These are phyloP conservation scores for Sphagnum contortum DNA, from an alignment of 225 moss, liverwort and hornwort genomes.

Conservation along the genomic window DNA sequence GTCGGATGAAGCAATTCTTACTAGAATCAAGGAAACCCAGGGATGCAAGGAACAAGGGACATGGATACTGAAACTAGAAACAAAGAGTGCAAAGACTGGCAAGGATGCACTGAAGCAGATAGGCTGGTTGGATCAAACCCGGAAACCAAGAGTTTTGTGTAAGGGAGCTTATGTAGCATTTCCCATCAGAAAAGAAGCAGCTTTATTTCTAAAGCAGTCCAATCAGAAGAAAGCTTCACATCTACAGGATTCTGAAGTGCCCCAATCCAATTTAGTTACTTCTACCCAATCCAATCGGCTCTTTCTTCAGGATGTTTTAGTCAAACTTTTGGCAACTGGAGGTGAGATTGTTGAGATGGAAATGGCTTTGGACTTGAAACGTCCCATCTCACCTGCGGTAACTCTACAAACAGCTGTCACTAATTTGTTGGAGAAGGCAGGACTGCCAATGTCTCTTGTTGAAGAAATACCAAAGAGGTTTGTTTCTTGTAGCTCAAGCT, in stretches of 20 bases:
- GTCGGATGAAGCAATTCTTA: background rate
- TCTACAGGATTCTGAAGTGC: background rate
- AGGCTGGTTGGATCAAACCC: constrained; percentile 58
- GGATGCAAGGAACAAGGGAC: constrained; percentile 6
- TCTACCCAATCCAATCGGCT: constrained; percentile 7
- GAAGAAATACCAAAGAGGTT: constrained; percentile 76
- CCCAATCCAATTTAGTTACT: too few relatives aligned
- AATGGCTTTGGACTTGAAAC: constrained; percentile 25
- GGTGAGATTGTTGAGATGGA: constrained; percentile 52
- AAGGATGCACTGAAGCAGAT: constrained; percentile 78
- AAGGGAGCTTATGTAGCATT: constrained; percentile 53
- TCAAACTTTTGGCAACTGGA: constrained; percentile 27
- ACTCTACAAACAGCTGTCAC: constrained; percentile 31
- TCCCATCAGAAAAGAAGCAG: constrained; percentile 51
- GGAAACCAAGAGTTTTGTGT: constrained; percentile 43
- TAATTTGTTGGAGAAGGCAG: constrained; percentile 32
- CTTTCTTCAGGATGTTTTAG: constrained; percentile 15
- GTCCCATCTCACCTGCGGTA: constrained; percentile 37
- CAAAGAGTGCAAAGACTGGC: constrained; percentile 37
- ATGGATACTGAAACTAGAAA: constrained; percentile 45
- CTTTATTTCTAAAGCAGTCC: constrained; percentile 16
- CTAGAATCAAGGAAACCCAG: background rate
- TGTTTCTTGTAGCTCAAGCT: background rate
- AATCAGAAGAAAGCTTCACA: constrained; percentile 1
- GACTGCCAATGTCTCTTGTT: constrained; percentile 34